Conservation (phyloP, 2,329 filamentous ascomycete genomes). For the Pezicula neosporulosa region DNA sequence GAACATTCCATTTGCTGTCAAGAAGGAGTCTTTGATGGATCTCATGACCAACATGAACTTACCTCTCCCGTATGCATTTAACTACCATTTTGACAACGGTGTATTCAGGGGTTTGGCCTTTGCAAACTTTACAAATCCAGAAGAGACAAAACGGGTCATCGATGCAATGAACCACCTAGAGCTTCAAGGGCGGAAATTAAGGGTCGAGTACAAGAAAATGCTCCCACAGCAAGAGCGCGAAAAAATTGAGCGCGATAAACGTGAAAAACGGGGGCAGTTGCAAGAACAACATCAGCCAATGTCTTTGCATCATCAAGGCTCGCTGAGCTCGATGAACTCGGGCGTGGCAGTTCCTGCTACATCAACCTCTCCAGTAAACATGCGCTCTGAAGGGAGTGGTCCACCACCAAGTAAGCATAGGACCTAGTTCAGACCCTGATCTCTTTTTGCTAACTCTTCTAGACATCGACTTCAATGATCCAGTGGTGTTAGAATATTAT, state of each 20-base stretch:
- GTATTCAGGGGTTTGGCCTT: slow-evolving; percentile 95
- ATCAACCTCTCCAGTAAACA: slow-evolving; percentile 28
- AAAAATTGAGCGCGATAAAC: slow-evolving; percentile 94
- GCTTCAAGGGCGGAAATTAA: slow-evolving; percentile 86
- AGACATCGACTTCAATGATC: slow-evolving; percentile 87
- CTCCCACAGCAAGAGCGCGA: slow-evolving; percentile 90
- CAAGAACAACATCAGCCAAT: slow-evolving; percentile 92
- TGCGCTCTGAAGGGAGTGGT: slow-evolving; percentile 16
- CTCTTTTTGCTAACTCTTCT: slow-evolving; percentile 10
- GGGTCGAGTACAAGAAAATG: slow-evolving; percentile 99
- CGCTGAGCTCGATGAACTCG: slow-evolving; percentile 69
- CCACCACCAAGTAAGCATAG: slow-evolving; percentile 7
- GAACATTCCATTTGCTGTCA: slow-evolving; percentile 97
- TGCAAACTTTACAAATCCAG: slow-evolving; percentile 94
- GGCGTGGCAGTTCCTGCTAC: slow-evolving; percentile 48
- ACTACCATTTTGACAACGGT: slow-evolving; percentile 98
- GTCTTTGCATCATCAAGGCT: slow-evolving; percentile 70
- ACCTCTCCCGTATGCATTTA: slow-evolving; percentile 95
- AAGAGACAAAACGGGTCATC: slow-evolving; percentile 91
- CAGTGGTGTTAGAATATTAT: slow-evolving; percentile 81
- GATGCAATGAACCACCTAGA: slow-evolving; percentile 94
- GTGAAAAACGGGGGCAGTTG: slow-evolving; percentile 90
- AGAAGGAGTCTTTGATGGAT: slow-evolving; percentile 90
- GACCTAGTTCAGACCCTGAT: slow-evolving; percentile 8
- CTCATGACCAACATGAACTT: slow-evolving; percentile 94